phyloP scores from a whole-genome alignment of 306 rosid species.

The Dryas octopetala region DNA sequence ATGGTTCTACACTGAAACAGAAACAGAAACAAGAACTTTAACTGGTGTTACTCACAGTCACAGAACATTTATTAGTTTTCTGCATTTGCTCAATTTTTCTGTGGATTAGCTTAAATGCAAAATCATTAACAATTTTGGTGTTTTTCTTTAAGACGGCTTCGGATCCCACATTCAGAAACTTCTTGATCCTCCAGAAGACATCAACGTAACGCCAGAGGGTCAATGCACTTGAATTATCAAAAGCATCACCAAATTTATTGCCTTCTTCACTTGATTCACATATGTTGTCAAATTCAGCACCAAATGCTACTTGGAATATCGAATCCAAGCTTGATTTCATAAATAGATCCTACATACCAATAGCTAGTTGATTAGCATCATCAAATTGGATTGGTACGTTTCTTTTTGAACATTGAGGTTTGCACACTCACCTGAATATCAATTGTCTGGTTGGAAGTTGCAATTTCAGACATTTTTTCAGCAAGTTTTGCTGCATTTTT shows the following conservation, averaged over 20 bases:
- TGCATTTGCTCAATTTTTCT: constrained; percentile 49
- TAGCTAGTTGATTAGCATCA: background rate
- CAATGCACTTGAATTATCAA: constrained; percentile 60
- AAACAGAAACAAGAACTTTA: constrained; percentile 14
- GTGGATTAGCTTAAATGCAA: constrained; percentile 52
- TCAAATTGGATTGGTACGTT: background rate
- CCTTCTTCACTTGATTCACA: constrained; percentile 80
- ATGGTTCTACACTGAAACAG: background rate
- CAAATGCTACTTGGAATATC: constrained; percentile 77
- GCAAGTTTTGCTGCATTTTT: constrained; percentile 63
- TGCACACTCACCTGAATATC: constrained; percentile 63
- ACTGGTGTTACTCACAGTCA: constrained; percentile 45
- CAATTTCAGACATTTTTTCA: constrained; percentile 53
- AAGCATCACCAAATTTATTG: constrained; percentile 51
- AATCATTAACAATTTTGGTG: constrained; percentile 42
- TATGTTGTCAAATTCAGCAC: constrained; percentile 70
- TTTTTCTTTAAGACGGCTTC: constrained; percentile 51
- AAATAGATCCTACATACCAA: constrained; percentile 46
- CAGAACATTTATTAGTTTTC: constrained; percentile 37
- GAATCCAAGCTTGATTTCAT: constrained; percentile 72
- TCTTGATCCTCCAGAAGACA: constrained; percentile 69
- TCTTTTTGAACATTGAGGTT: constrained; percentile 14
- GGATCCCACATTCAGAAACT: constrained; percentile 63
- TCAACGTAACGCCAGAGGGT: constrained; percentile 67
- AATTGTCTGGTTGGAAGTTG: constrained; percentile 34